Base-by-base conservation (phyloP, 2,329 filamentous ascomycete species). In the Xylariaceae sp. region DNA sequence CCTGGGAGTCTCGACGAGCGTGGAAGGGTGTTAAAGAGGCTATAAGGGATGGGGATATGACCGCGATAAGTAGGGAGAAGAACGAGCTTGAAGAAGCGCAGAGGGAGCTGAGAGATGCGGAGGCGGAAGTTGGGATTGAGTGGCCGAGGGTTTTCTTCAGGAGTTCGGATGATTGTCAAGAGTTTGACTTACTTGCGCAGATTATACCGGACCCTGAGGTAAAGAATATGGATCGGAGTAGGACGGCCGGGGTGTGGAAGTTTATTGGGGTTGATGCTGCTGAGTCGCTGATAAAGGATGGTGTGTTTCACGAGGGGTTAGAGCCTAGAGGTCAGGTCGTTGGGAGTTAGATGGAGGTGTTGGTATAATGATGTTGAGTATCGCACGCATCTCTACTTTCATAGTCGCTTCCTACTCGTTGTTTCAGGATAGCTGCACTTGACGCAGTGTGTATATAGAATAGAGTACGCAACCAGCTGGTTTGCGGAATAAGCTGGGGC, bases 71-170 rank as follows among this genome's bases (percentile, higher is more conserved):
- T 27, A 42, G 41, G 2, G 54, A 50, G 40, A 64, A 63, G 53
- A 48, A 42, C 9, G 17, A 38, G 22, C 55, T 64, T 32, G 56
- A 63, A 42, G 50, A 58, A 6, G 62, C 54, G 5, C 61, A 63
- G 51, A 50, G 61, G 17, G 54, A 53, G 11, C 55, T 64, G 22
- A 54, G 62, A 3, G 45, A 44, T 11, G 58, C 54, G 3, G 57
- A 62, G 42, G 31, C 42, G 11, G 30, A 31, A 18, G 47, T 36
- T 2, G 55, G 48, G 5, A 19, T 49, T n/a, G 50, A 62, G 43
- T 62, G 60, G 62, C 57, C 60, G 14, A 51, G 48, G 10, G 17
- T 62, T 6, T 64, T 64, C 45, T 63, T 62, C 38, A 41, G 35
- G 2, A 43, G 39, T n/a, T 42, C 14, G n/a, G 2, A 5, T 2